Evolutionary conservation across 495 filamentous ascomycete species (phyloP), one percentile per base, ranked within the genome.

Genomic region (Lineolata rhizophorae): DNA sequence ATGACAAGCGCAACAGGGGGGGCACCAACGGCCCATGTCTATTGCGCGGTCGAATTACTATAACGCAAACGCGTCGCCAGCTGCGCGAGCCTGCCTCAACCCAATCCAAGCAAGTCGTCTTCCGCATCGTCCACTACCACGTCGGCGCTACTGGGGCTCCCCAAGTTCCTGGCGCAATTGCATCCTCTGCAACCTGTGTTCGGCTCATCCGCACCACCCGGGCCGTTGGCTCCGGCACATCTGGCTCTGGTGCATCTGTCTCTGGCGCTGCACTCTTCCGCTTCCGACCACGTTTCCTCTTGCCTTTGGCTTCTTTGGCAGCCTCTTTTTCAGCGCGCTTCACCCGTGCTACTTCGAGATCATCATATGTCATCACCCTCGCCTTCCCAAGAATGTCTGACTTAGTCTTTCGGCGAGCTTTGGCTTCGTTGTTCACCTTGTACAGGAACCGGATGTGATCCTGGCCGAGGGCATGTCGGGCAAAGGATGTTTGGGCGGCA

Each of bases 181-280:
- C 28, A 30, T 30, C 28, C 28, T 30, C 28, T 17, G 6, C 28
- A 30, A 30, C 15, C 28, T 30, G 9, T 30, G 8, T 17, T 30
- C 17, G 9, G 8, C 6, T 30, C 28, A 9, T 30, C 28, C 6
- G 8, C 17, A 16, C 15, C 14, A 8, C 15, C 17, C 6, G 8
- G 15, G 28, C 28, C 14, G 28, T 16, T 30, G 9, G 8, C 28
- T 9, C 28, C 17, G 8, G 28, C 28, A 17, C 28, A 8, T 25
- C 22, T 12, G 12, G 8, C 22, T 12, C 8, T 25, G 22, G 8
- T 12, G 12, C 22, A 8, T 25, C 12, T 12, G 22, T 25, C 22
- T 25, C 12, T 25, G 22, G 22, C 22, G 8, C 22, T 25, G 22
- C 9, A 17, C 28, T 17, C 15, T 30, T 30, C 6, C 28, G 28